These are phyloP conservation scores for Beta macrorhiza DNA, from an alignment of 179 eudicot species.

Conservation along the genomic window DNA sequence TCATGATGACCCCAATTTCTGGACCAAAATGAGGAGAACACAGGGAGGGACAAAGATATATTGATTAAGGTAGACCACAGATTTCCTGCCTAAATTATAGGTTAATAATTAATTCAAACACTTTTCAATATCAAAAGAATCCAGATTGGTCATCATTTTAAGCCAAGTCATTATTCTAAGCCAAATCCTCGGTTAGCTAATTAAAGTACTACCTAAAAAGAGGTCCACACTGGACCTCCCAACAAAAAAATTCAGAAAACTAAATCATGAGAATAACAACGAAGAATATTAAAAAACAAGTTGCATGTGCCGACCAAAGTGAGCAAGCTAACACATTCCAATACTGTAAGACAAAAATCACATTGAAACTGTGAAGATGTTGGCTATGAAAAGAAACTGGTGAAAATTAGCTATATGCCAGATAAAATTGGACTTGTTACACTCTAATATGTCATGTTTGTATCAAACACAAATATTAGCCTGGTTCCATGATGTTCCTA, in stretches of 20 bases:
- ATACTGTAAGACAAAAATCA: not conserved
- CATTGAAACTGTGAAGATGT: not conserved
- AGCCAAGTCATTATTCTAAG: not conserved
- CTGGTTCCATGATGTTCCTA: not conserved
- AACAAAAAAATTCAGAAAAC: not conserved
- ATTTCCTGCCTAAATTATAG: constrained; percentile 11
- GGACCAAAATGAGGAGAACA: not conserved
- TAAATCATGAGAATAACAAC: not conserved
- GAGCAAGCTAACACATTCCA: constrained; percentile 2
- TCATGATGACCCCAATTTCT: not conserved
- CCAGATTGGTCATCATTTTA: not conserved
- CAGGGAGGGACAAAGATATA: not conserved
- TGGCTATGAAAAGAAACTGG: not conserved
- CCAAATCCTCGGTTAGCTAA: constrained; percentile 16
- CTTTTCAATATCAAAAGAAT: constrained; percentile 9
- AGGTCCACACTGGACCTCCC: constrained; percentile 21
- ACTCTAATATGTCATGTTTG: not conserved
- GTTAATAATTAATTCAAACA: constrained; percentile 20
- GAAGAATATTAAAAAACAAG: not conserved
- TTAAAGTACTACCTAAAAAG: not conserved
- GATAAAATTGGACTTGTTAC: not conserved
- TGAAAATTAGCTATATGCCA: not conserved
- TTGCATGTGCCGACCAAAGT: not conserved
- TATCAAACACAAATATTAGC: not conserved
- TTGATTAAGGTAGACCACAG: constrained; percentile 15